Evolutionary conservation across 352 stramenopile species (phyloP), one percentile per base, ranked within the genome.

Genomic region (Phytophthora uliginosa): DNA sequence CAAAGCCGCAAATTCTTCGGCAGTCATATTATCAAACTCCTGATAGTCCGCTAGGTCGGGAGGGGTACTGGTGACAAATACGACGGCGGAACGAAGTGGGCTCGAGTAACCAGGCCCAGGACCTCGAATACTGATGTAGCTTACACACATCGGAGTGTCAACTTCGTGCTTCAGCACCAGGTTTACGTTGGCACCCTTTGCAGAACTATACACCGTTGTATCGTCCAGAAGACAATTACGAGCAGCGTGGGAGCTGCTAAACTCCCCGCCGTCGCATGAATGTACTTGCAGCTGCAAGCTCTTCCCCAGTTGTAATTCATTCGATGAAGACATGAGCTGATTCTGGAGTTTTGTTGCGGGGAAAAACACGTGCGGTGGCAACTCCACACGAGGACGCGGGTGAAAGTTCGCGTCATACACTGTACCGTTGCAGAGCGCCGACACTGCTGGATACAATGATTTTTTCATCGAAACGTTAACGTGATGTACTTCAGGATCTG

Each of bases 31-130:
- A 40, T 96, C 85, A 59, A 86, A 95, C 13, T 79, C 68, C 36
- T 93, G 58, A 17, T 84, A 90, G 12, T 31, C 47, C 1, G 79
- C 47, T 52, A 92, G 51, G 57, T 95, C 84, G 2, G 90, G 90
- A 26, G 59, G 69, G 2, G 63, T 84, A 40, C 88, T 96, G 8
- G 78, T 92, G 8, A 96, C 66, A 69, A 97, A 97, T 22, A 95
- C 73, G 22, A 84, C 45, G 2, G 79, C 88, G 62, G 82, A 83
- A 13, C 81, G 83, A 54, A 92, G 66, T 20, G 90, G 89, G 40
- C 87, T 95, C 2, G 90, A 95, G 57, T 95, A 97, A 13, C 89
- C 88, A 33, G 85, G 80, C 12, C 90, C 89, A 17, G 90, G 89
- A 5, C 89, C 88, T 56, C 90, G 89, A 7, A 95, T 68, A 24